Conservation (phyloP, 352 stramenopile species). For the Phytophthora boehmeriae region DNA sequence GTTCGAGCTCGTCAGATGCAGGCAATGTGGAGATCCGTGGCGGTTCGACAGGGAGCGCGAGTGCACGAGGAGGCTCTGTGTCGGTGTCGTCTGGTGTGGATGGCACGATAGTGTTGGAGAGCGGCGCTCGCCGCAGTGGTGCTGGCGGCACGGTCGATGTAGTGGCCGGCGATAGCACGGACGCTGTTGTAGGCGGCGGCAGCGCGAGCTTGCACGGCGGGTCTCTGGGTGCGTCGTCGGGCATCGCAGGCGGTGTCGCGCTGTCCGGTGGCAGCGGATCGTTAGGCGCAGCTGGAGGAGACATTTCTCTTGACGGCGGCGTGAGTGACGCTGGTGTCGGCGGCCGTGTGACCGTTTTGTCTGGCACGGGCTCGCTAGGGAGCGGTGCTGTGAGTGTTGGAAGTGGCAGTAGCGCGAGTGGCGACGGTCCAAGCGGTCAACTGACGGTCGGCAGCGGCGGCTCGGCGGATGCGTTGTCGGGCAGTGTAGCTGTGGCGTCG, state of each 20-base stretch:
- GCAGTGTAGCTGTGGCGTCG: not conserved
- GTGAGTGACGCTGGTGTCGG: slow-evolving; percentile 3
- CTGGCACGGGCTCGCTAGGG: not conserved
- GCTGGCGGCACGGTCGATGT: not conserved
- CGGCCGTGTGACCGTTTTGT: not conserved
- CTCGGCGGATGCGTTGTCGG: not conserved
- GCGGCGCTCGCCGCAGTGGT: not conserved
- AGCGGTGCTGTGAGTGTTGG: not conserved
- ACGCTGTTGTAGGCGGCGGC: not conserved
- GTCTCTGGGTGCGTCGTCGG: slow-evolving; percentile 6
- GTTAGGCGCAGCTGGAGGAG: slow-evolving; percentile 6
- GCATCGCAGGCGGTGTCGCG: slow-evolving; percentile 1
- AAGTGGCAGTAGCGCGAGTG: not conserved
- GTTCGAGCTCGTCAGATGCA: slow-evolving; percentile 1
- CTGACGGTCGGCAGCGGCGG: not conserved
- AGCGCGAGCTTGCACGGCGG: slow-evolving; percentile 10
- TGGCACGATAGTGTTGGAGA: not conserved
- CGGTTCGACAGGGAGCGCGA: slow-evolving; percentile 2
- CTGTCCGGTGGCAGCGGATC: slow-evolving; percentile 8
- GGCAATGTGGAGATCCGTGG: slow-evolving; percentile 1
- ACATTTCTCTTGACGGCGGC: slow-evolving; percentile 1
- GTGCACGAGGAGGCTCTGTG: slow-evolving; percentile 3
- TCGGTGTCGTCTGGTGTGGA: slow-evolving; percentile 4
- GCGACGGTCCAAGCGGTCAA: not conserved
- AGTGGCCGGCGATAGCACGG: slow-evolving; percentile 8